phyloP scores from a whole-genome alignment of 78 protist species.

The Capsaspora owczarzaki region DNA sequence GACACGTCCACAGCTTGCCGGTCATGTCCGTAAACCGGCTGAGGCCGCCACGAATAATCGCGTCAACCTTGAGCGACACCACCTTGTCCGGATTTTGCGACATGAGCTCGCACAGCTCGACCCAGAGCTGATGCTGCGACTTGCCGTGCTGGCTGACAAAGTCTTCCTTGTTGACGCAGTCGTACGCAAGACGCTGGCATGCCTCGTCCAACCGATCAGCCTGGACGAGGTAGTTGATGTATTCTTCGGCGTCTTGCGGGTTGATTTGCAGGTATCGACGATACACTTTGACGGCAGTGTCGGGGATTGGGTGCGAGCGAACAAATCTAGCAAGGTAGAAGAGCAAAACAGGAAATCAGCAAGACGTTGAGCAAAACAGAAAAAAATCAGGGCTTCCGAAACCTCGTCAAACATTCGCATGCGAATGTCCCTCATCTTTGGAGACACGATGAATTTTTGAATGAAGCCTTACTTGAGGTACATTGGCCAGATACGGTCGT shows the following conservation, averaged over 20 bases:
- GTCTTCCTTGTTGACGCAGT: constrained; percentile 47
- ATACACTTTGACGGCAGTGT: constrained; percentile 74
- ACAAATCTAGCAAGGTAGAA: constrained; percentile 44
- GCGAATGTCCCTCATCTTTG: too few species aligned
- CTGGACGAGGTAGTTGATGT: constrained; percentile 63
- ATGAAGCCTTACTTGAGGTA: too few species aligned
- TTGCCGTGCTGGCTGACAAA: constrained; percentile 69
- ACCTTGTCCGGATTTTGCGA: constrained; percentile 47
- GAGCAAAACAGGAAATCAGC: too few species aligned
- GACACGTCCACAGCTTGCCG: constrained; percentile 87
- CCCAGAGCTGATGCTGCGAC: constrained; percentile 86
- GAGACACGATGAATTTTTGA: neutral
- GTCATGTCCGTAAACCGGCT: constrained; percentile 70
- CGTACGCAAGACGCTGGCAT: constrained; percentile 31
- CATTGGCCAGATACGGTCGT: constrained; percentile 86
- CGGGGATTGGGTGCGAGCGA: constrained; percentile 40
- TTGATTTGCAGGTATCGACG: constrained; percentile 67
- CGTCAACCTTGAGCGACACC: constrained; percentile 40
- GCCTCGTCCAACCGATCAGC: constrained; percentile 63
- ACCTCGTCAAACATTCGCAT: neutral
- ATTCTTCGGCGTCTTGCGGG: constrained; percentile 73
- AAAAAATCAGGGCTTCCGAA: neutral
- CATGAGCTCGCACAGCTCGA: constrained; percentile 81
- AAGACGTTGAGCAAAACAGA: neutral
- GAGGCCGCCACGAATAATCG: constrained; percentile 70